These are phyloP conservation scores for Pneumocystis wakefieldiae DNA, from an alignment of 1,139 yeast genomes.

Conservation along the genomic window DNA sequence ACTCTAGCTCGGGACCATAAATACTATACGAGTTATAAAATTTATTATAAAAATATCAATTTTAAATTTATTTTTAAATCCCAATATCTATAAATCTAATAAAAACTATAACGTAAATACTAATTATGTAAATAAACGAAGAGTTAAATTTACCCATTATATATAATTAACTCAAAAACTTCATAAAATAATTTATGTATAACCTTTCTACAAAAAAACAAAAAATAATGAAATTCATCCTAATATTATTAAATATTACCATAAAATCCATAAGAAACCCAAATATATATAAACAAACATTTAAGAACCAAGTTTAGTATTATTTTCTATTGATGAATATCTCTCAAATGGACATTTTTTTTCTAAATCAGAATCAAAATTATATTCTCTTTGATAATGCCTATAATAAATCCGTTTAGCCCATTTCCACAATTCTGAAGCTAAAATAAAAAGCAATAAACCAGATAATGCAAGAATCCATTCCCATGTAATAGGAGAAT, in stretches of 20 bases:
- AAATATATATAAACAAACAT: background rate
- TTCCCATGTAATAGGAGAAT: conserved; percentile 59
- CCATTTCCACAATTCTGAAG: conserved; percentile 16
- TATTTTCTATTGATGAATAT: background rate
- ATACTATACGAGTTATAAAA: no score
- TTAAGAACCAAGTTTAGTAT: background rate
- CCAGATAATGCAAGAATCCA: conserved; percentile 70
- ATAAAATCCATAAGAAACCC: background rate
- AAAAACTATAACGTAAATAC: background rate
- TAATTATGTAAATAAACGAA: background rate
- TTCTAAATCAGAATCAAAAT: background rate
- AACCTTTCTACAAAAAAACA: background rate
- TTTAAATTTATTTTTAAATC: no score
- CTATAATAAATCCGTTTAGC: conserved; percentile 12
- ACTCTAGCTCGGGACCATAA: no score
- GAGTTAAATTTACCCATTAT: background rate
- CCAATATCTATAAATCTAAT: no score
- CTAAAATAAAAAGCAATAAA: conserved; percentile 24
- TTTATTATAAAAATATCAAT: no score
- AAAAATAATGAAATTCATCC: background rate
- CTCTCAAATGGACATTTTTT: background rate
- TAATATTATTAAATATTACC: background rate
- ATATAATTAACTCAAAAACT: background rate
- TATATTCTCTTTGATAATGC: background rate
- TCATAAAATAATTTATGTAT: background rate